phyloP scores from a whole-genome alignment of 441 rosid species.

The Erodium trifolium region DNA sequence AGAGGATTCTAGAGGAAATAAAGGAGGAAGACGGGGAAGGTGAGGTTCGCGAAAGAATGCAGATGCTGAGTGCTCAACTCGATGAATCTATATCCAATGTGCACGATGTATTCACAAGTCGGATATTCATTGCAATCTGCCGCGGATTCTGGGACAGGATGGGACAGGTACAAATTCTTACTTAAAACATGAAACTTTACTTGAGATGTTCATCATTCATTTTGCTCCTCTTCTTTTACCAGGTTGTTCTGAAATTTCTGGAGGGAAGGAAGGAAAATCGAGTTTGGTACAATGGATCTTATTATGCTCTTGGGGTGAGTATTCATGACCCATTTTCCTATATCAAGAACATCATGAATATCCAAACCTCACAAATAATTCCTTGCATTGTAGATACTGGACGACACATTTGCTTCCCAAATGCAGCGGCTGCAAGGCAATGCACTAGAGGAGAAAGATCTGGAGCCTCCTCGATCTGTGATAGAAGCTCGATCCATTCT shows the following conservation, averaged over 20 bases:
- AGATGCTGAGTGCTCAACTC: constrained; percentile 56
- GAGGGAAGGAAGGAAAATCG: constrained; percentile 92
- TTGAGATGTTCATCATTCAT: not conserved
- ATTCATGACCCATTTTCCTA: not conserved
- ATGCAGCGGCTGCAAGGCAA: constrained; percentile 83
- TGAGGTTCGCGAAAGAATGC: constrained; percentile 87
- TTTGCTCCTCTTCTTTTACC: constrained; percentile 1
- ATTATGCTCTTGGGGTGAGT: constrained; percentile 84
- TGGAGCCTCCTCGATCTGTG: constrained; percentile 86
- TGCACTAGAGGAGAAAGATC: constrained; percentile 72
- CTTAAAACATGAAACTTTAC: not conserved
- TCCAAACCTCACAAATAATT: not conserved
- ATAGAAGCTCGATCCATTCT: constrained; percentile 93
- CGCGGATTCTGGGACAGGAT: constrained; percentile 94
- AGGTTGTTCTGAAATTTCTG: constrained; percentile 85
- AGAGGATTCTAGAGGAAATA: constrained; percentile 79
- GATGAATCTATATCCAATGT: constrained; percentile 66
- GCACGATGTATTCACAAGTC: constrained; percentile 65
- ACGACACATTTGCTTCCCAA: constrained; percentile 86
- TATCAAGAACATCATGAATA: not conserved
- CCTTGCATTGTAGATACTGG: constrained; percentile 47
- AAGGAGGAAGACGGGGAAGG: constrained; percentile 85
- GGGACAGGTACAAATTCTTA: constrained; percentile 56
- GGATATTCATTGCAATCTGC: constrained; percentile 72
- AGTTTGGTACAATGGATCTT: constrained; percentile 87